Evolutionary conservation across 139 green algal species (phyloP).

Genomic region (Chlamydomonas urium): DNA sequence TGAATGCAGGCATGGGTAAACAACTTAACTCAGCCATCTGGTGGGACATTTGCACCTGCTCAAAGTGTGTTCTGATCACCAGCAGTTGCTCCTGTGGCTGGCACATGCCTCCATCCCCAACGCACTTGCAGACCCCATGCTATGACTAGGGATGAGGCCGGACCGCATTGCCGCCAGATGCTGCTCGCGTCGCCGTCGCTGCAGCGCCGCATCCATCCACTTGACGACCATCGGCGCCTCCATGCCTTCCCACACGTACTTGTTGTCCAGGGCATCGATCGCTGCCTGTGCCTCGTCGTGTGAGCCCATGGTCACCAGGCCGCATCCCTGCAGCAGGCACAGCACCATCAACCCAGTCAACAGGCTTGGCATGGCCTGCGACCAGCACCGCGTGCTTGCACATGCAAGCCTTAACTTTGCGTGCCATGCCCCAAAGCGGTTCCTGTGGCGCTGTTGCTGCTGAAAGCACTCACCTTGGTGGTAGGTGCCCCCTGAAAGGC

Average conservation of each 20-base stretch:
- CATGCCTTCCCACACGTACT: conserved; percentile 48
- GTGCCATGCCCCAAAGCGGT: not conserved
- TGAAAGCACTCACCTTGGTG: conserved; percentile 23
- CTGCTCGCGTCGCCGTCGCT: conserved; percentile 48
- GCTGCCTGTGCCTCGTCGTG: conserved; percentile 40
- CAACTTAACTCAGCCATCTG: no score
- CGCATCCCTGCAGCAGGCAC: conserved; percentile 48
- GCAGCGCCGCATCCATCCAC: conserved; percentile 59
- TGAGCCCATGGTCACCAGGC: conserved; percentile 51
- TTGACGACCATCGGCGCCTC: conserved; percentile 59
- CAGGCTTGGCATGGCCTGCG: not conserved
- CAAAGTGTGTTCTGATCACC: no score
- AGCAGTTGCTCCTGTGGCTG: no score
- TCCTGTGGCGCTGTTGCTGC: not conserved
- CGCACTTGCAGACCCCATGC: no score
- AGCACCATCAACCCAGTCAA: no score
- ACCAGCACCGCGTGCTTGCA: not conserved
- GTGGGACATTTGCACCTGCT: no score
- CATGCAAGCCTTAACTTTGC: not conserved
- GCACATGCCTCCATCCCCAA: no score
- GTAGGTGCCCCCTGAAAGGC: conserved; percentile 50
- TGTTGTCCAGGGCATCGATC: conserved; percentile 41
- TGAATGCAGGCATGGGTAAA: no score
- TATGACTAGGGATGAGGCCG: conserved; percentile 33
- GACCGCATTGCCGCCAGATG: conserved; percentile 50